Base-by-base conservation (phyloP, 2,329 filamentous ascomycete genomes). In the Botrytis tulipae region DNA sequence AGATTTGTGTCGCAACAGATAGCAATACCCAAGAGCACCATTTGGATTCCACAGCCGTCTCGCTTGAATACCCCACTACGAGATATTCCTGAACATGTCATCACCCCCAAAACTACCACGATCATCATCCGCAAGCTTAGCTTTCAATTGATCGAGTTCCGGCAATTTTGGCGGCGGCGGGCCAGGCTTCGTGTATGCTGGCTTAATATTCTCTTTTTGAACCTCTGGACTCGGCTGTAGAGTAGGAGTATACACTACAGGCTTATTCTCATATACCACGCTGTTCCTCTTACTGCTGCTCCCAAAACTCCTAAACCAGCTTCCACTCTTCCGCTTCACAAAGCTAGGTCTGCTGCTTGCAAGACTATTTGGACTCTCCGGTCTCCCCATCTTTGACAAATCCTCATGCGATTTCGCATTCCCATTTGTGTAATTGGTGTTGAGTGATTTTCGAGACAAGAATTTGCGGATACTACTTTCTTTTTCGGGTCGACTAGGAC, bases 391-490 rank as follows among this genome's bases (percentile, higher is more conserved):
- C 42, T 72, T 76, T 40, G 75, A 46, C 63, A 81, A 73, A 74
- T 81, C 77, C 66, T 81, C 80, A 16, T 76, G 68, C 65, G 79
- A 80, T 32, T 68, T 66, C 74, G 78, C 76, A 61, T 78, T 76
- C 37, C 76, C 77, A 73, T 80, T 76, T 29, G 73, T 79, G 75
- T 81, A 81, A 69, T 78, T 80, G 20, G 78, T 75, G 69, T 82
- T 80, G 66, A 82, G 78, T 37, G 79, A 81, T 71, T 79, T 81
- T 48, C 82, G 78, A 71, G 80, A 81, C 12, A 83, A 77, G 73
- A 83, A 82, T 22, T 80, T 77, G 62, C 82, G 81, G 74, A 83
- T 81, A 72, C 81, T 82, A 74, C 79, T 80, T n/a, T 80, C 79
- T 74, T 78, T 76, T 59, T 76, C 80, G 42, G 75, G 62, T 29